Base-by-base conservation (phyloP, 1,284 basidiomycete genomes). In the Ustilago nuda region DNA sequence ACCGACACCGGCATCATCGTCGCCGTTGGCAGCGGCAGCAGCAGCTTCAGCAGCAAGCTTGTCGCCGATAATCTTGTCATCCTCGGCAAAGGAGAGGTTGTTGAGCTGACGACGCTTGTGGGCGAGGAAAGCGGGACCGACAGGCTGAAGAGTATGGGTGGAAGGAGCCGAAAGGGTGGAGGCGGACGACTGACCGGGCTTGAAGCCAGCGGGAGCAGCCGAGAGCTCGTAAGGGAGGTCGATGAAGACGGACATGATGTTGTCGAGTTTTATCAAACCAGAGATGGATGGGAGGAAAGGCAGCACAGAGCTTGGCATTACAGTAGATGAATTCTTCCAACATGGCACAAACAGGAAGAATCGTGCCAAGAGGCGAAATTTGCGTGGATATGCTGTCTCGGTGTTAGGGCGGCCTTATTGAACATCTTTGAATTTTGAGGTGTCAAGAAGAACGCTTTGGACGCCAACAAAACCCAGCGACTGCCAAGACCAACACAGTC, bases 1-100 rank as follows among this genome's bases (percentile, higher is more conserved):
- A 6, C 95, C 95, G 8, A 98, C 92, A 52, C 94, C 94, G 19
- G 92, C 91, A 63, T 82, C 83, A 87, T 97, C 94, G 57, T 87
- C 86, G 85, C 94, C 95, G 70, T 92, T 92, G 30, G 89, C 89
- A 60, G 89, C 90, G 15, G 88, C 87, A 27, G 89, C 89, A 53
- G 88, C 89, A 8, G 88, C 90, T 77, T 65, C 72, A 33, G 71
- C 76, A 51, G 66, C 65, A 19, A 56, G 35, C 23, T 81, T 71
- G 58, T 80, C 74, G 27, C 60, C 9, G 60, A 84, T 80, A 52
- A 63, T 64, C 64, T 79, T 76, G 69, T 85, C 84, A 62, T 85
- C 84, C 6, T 79, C 69, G 36, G 72, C 81, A 61, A 85, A 85
- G 61, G 70, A 61, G 60, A 78, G 73, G 56, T 80, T 66, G 73